phyloP scores from a whole-genome alignment of 2,329 filamentous ascomycete genomes.

The Ascochyta fabae region DNA sequence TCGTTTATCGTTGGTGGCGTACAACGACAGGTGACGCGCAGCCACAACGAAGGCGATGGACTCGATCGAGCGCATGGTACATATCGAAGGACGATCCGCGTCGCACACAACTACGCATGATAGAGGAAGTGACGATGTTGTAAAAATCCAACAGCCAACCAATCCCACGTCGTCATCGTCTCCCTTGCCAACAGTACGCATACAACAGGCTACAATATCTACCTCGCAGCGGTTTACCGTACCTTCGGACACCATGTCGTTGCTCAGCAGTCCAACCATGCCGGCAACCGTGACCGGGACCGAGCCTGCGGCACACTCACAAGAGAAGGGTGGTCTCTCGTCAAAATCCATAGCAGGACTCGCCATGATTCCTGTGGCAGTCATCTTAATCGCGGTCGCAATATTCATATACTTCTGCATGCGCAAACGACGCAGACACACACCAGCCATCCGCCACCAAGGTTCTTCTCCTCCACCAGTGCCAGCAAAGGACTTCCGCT shows the following conservation, averaged over 20 bases:
- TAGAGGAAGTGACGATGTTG: neutral
- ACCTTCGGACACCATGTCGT: neutral
- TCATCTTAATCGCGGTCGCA: slow-evolving; percentile 21
- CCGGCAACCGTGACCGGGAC: neutral
- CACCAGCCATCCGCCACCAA: slow-evolving; percentile 1
- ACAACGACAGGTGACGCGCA: slow-evolving; percentile 12
- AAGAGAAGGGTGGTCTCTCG: slow-evolving; percentile 11
- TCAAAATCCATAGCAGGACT: slow-evolving; percentile 29
- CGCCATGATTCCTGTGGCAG: slow-evolving; percentile 32
- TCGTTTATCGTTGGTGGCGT: slow-evolving; percentile 16
- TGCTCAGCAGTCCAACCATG: neutral
- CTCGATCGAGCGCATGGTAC: slow-evolving; percentile 4
- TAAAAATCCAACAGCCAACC: slow-evolving; percentile 3
- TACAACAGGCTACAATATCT: slow-evolving; percentile 18
- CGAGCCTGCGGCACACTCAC: neutral
- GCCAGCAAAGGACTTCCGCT: slow-evolving; percentile 24
- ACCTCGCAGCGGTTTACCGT: slow-evolving; percentile 12
- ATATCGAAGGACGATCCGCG: slow-evolving; percentile 15
- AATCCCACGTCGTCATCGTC: neutral
- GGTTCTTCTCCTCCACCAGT: slow-evolving; percentile 9
- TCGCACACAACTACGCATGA: slow-evolving; percentile 2
- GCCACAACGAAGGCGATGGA: neutral
- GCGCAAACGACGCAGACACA: slow-evolving; percentile 16
- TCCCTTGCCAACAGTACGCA: slow-evolving; percentile 11
- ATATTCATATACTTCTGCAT: slow-evolving; percentile 29